Conservation (phyloP, 768 basidiomycete genomes). For the Chlorophyllum brunneum region DNA sequence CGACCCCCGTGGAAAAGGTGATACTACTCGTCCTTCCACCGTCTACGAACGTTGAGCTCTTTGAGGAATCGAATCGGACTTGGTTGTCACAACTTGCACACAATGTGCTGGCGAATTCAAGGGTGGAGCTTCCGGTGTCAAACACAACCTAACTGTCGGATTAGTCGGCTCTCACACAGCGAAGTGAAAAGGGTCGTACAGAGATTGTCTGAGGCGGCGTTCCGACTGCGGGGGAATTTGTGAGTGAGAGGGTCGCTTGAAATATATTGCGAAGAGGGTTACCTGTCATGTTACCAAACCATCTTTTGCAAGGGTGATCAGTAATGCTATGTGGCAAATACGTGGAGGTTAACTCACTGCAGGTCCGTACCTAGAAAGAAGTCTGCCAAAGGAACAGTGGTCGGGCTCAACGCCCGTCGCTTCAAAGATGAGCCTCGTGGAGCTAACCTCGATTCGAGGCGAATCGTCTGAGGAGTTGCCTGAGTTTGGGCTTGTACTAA, state of each 20-base stretch:
- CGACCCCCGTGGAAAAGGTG: constrained; percentile 51
- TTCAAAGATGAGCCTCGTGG: constrained; percentile 20
- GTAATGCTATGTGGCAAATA: not conserved
- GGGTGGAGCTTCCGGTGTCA: constrained; percentile 49
- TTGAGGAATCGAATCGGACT: constrained; percentile 41
- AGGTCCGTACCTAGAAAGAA: constrained; percentile 56
- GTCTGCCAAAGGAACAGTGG: constrained; percentile 43
- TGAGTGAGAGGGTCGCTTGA: not conserved
- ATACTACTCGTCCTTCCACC: constrained; percentile 37
- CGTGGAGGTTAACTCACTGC: constrained; percentile 34
- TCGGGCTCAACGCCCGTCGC: constrained; percentile 33
- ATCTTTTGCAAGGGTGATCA: constrained; percentile 25
- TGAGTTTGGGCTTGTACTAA: constrained; percentile 9
- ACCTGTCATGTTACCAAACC: constrained; percentile 52
- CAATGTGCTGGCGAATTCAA: constrained; percentile 48
- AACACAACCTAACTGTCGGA: constrained; percentile 42
- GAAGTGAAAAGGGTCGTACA: constrained; percentile 21
- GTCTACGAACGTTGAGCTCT: constrained; percentile 50
- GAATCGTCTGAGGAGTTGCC: constrained; percentile 29
- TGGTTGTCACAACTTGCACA: constrained; percentile 44
- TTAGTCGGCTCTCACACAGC: not conserved
- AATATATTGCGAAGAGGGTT: constrained; percentile 1
- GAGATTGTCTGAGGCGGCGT: constrained; percentile 48
- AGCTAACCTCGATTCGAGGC: constrained; percentile 23
- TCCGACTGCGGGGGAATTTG: constrained; percentile 32